phyloP scores from a whole-genome alignment of 2,329 filamentous ascomycete species.

The Epichloe sp. region DNA sequence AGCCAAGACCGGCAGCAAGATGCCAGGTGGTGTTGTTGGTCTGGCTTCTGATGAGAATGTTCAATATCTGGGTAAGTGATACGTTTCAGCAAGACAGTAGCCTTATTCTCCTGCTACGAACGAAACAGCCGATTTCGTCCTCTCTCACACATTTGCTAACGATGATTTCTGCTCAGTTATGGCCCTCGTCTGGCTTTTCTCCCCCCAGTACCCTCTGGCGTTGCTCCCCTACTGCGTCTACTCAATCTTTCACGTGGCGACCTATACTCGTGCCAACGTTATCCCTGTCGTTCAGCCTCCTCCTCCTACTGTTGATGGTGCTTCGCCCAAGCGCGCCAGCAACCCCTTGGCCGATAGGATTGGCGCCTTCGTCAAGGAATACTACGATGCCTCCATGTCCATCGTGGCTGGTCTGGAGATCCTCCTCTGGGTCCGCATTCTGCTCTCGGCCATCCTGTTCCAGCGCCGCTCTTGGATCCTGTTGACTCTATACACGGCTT shows the following conservation, averaged over 20 bases:
- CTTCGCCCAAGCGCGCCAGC: slow-evolving; percentile 39
- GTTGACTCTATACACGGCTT: slow-evolving; percentile 72
- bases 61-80: slow-evolving; percentile 74
- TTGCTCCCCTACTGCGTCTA: slow-evolving; percentile 92
- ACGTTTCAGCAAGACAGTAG: not conserved
- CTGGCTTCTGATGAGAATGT: slow-evolving; percentile 87
- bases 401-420: slow-evolving; percentile 85
- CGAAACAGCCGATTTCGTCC: too few species aligned
- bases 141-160: not conserved
- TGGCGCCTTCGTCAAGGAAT: slow-evolving; percentile 89
- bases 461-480: slow-evolving; percentile 84
- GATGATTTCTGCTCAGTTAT: slow-evolving; percentile 44
- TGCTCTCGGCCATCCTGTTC: slow-evolving; percentile 75
- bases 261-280: slow-evolving; percentile 86
- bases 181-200: slow-evolving; percentile 90
- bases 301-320: slow-evolving; percentile 38
- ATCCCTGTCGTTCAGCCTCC: slow-evolving; percentile 74
- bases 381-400: slow-evolving; percentile 94
- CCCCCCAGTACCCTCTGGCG: slow-evolving; percentile 73
- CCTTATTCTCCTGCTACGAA: not conserved
- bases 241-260: slow-evolving; percentile 96
- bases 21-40: slow-evolving; percentile 46
- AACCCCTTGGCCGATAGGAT: slow-evolving; percentile 67
- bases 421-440: slow-evolving; percentile 68
- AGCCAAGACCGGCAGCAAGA: slow-evolving; percentile 55